Evolutionary conservation across 306 rosid species (phyloP).

Genomic region (Macrotyloma uniflorum): DNA sequence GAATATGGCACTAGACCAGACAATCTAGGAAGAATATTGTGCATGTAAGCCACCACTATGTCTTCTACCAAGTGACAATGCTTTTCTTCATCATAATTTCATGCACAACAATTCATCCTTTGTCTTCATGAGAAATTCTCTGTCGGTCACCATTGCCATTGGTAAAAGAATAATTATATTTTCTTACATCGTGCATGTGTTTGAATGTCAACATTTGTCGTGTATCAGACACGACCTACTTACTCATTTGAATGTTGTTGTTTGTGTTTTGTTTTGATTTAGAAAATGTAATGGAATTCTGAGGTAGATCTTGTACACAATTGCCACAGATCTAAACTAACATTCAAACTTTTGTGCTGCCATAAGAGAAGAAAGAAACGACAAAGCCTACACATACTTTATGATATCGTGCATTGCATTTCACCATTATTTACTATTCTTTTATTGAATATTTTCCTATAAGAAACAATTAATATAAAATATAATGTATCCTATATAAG

Average conservation of each 20-base stretch:
- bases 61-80: neutral
- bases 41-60: neutral
- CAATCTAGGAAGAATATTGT: conserved; percentile 17
- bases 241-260: neutral
- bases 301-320: conserved; percentile 21
- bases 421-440: neutral
- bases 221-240: neutral
- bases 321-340: neutral
- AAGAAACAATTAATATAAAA: neutral
- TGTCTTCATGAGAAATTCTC: conserved; percentile 24
- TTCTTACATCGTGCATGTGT: neutral
- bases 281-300: conserved; percentile 2
- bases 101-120: neutral
- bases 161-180: neutral
- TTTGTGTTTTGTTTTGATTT: conserved; percentile 28
- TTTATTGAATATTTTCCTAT: neutral
- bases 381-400: neutral
- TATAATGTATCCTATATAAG: neutral
- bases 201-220: conserved; percentile 10
- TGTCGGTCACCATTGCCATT: conserved; percentile 28
- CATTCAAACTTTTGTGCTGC: conserved; percentile 25
- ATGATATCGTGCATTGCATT: neutral
- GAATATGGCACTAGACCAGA: conserved; percentile 20
- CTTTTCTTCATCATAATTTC: conserved; percentile 12
- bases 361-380: neutral